phyloP scores from a whole-genome alignment of 768 basidiomycete species.

The Tylopilus felleus region DNA sequence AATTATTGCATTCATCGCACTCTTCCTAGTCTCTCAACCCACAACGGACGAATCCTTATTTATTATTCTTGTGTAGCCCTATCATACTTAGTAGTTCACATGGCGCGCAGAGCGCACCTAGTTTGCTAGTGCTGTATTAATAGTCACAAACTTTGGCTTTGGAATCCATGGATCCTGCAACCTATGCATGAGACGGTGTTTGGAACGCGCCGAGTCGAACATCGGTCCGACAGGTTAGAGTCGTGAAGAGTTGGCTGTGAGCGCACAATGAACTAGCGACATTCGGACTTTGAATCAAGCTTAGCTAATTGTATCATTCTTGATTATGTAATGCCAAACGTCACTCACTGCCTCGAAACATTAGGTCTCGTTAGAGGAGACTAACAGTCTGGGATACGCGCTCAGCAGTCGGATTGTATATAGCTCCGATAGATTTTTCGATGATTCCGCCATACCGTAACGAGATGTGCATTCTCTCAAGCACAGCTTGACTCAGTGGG shows the following conservation, averaged over 20 bases:
- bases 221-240: background rate
- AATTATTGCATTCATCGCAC: slow-evolving; percentile 6
- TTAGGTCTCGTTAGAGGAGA: too few species aligned
- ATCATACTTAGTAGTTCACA: slow-evolving; percentile 16
- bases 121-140: slow-evolving; percentile 22
- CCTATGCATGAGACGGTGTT: background rate
- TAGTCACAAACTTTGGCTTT: background rate
- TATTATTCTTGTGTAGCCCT: slow-evolving; percentile 31
- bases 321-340: too few species aligned
- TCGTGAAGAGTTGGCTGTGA: too few species aligned
- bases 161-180: background rate
- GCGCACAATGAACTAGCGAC: background rate
- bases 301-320: too few species aligned
- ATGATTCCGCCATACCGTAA: too few species aligned
- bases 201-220: background rate
- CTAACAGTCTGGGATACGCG: too few species aligned
- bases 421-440: too few species aligned
- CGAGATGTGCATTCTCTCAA: background rate
- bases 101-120: slow-evolving; percentile 2
- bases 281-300: background rate
- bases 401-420: too few species aligned
- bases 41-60: slow-evolving; percentile 21
- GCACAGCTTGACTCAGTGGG: background rate
- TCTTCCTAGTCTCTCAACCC: background rate
- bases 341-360: too few species aligned